Percentiles rank a stretch among this genome's conserved stretches.
phyloP scores from a whole-genome alignment of 2,329 filamentous ascomycete genomes.

The Aspergillus tanneri region DNA sequence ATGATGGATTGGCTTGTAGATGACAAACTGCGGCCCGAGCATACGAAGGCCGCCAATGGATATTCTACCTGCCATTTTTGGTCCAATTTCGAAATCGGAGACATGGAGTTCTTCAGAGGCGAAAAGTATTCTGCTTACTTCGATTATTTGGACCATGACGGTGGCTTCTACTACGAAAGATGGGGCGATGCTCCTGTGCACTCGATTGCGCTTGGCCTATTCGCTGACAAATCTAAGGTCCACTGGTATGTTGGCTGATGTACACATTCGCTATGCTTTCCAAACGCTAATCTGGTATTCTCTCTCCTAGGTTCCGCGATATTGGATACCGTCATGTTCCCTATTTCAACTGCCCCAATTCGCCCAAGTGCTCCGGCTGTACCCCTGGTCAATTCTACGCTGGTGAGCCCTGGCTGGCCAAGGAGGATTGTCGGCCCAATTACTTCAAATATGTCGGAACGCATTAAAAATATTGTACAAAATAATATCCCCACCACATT shows the following conservation, averaged over 20 bases:
- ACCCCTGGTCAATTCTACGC: constrained; percentile 84
- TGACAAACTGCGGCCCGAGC: constrained; percentile 69
- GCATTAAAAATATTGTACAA: constrained; percentile 54
- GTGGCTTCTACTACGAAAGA: constrained; percentile 97
- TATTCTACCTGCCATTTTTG: constrained; percentile 99
- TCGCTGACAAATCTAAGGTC: constrained; percentile 85
- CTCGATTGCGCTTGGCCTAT: constrained; percentile 85
- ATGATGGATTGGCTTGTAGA: constrained; percentile 88
- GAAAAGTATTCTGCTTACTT: constrained; percentile 94
- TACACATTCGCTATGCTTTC: too few relatives aligned
- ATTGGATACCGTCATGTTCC: constrained; percentile 98
- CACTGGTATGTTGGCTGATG: constrained; percentile 88
- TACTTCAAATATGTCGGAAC: constrained; percentile 96
- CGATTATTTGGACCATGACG: constrained; percentile 86
- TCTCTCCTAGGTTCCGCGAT: constrained; percentile 81
- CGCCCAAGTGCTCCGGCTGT: constrained; percentile 86
- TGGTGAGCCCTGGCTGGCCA: constrained; percentile 78
- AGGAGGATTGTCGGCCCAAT: constrained; percentile 90
- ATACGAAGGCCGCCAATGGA: constrained; percentile 78
- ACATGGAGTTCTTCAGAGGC: constrained; percentile 89
- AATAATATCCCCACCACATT: background rate
- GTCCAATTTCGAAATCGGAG: constrained; percentile 97
- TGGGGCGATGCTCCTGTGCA: constrained; percentile 99
- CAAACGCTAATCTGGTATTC: constrained; percentile 5
- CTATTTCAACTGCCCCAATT: constrained; percentile 98